Base-by-base conservation (phyloP, 192 early-diverging fungal species). In the Backusella circina region DNA sequence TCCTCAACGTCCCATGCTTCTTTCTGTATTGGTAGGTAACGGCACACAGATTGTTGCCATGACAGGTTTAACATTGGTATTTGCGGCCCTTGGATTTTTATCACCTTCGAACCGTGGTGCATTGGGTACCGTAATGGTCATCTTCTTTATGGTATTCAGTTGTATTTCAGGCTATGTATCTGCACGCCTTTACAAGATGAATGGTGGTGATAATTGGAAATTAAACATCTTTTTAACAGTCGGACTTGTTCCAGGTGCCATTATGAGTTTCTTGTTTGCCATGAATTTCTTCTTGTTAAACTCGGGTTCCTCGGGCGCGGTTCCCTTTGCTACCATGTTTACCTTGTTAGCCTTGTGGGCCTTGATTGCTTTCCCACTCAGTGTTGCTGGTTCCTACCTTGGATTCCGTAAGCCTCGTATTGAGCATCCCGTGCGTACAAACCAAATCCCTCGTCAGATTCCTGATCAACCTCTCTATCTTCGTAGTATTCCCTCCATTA, bases 61-160 rank as follows among this genome's bases (percentile, higher is more conserved):
- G 89, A 83, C 89, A 31, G 83, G 89, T 12, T 86, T 89, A 31
- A 91, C 92, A n/a, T 86, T 74, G 89, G 88, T 92, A 0, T 97
- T 99, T 89, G 96, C 97, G 7, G 88, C 95, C 16, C 92, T 99
- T 72, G 97, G 97, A 8, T 99, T 99, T 88, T 88, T 99, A 67
- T 98, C 96, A 44, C 91, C 91, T 26, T 92, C 92, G 2, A 93
- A 92, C 83, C 90, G 98, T 54, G 98, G 98, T 30, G 94, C 98
- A 1, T 82, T 99, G 65, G 89, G 91, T 8, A 98, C 97, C 0
- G 95, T 95, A 26, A 96, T 98, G 93, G 86, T 99, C 69, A 85
- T 96, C 51, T 94, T 98, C 70, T 98, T 94, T 80, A 93, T 99
- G 76, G 67, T 93, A 47, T 99, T 93, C 85, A 92, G 92, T 6